phyloP scores from a whole-genome alignment of 1,139 yeast genomes.

The Pichia sorboxylosa region DNA sequence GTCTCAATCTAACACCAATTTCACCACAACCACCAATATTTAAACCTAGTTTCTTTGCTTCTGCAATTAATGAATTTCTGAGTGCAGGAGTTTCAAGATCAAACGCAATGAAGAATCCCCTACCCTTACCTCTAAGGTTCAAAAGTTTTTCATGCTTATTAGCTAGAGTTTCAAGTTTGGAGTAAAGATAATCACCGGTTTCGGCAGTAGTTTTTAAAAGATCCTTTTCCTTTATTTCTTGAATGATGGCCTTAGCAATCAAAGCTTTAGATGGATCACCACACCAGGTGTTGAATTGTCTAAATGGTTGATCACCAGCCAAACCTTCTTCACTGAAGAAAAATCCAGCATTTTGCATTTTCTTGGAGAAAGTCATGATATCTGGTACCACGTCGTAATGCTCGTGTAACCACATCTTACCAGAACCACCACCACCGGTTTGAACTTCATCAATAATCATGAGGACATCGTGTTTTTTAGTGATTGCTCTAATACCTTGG shows the following conservation, averaged over 20 bases:
- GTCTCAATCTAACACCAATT: constrained; percentile 54
- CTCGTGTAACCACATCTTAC: constrained; percentile 77
- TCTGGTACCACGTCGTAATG: constrained; percentile 60
- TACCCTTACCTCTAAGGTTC: constrained; percentile 54
- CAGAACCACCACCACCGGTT: constrained; percentile 81
- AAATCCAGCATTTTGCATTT: constrained; percentile 73
- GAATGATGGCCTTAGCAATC: constrained; percentile 44
- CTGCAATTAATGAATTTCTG: constrained; percentile 41
- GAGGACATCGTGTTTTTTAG: constrained; percentile 52
- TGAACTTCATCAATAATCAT: constrained; percentile 77
- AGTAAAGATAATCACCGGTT: constrained; percentile 51
- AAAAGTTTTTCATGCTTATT: constrained; percentile 30
- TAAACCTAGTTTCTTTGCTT: constrained; percentile 44
- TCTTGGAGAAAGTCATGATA: constrained; percentile 64
- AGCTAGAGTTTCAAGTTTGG: constrained; percentile 33
- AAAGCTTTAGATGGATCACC: constrained; percentile 47
- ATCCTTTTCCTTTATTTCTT: constrained; percentile 42
- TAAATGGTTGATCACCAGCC: constrained; percentile 55
- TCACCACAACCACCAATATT: constrained; percentile 71
- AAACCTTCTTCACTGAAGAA: constrained; percentile 58
- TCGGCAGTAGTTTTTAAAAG: constrained; percentile 40
- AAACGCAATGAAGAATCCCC: constrained; percentile 73
- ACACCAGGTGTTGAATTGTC: constrained; percentile 80
- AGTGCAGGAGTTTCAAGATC: constrained; percentile 36
- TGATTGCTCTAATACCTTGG: constrained; percentile 64